A percentile compares a stretch with the other conserved stretches of the same genome.
phyloP scores from a whole-genome alignment of 805 yeast species.

The Metschnikowia proteae region DNA sequence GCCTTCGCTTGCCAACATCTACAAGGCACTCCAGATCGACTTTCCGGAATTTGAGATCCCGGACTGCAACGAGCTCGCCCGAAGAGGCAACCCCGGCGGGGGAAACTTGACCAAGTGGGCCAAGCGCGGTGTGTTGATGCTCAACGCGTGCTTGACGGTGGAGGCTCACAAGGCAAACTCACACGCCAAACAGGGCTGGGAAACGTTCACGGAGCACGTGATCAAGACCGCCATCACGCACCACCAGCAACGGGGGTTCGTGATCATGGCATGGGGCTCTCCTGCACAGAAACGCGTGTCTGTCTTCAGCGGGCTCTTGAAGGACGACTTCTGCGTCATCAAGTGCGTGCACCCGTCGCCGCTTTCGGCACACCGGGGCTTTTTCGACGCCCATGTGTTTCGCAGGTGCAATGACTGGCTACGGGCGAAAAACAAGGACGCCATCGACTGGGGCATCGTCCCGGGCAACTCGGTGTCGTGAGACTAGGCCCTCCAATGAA shows the following conservation, averaged over 20 bases:
- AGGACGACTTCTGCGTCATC: conserved; percentile 47
- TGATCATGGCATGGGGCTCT: conserved; percentile 77
- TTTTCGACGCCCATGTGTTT: conserved; percentile 75
- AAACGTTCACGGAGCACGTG: conserved; percentile 73
- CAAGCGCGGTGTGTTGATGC: conserved; percentile 74
- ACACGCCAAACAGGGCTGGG: conserved; percentile 92
- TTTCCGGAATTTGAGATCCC: conserved; percentile 71
- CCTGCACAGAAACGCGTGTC: conserved; percentile 66
- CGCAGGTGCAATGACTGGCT: conserved; percentile 77
- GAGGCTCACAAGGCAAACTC: conserved; percentile 92
- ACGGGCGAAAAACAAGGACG: conserved; percentile 30
- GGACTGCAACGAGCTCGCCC: conserved; percentile 24
- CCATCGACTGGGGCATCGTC: conserved; percentile 63
- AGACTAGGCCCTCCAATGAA: neutral
- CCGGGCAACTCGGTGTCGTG: conserved; percentile 21
- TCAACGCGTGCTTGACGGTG: conserved; percentile 87
- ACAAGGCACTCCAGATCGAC: conserved; percentile 61
- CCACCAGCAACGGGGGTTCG: conserved; percentile 51
- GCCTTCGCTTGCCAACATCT: conserved; percentile 85
- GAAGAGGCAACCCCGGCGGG: conserved; percentile 36
- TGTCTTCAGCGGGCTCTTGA: conserved; percentile 24
- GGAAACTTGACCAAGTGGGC: conserved; percentile 86
- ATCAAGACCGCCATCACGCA: conserved; percentile 50
- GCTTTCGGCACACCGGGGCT: conserved; percentile 79
- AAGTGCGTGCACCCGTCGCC: conserved; percentile 94